Percentiles rank a stretch among this genome's conserved stretches.
Evolutionary conservation across 2,329 filamentous ascomycete species (phyloP).

Genomic region (Bertia moriformis): DNA sequence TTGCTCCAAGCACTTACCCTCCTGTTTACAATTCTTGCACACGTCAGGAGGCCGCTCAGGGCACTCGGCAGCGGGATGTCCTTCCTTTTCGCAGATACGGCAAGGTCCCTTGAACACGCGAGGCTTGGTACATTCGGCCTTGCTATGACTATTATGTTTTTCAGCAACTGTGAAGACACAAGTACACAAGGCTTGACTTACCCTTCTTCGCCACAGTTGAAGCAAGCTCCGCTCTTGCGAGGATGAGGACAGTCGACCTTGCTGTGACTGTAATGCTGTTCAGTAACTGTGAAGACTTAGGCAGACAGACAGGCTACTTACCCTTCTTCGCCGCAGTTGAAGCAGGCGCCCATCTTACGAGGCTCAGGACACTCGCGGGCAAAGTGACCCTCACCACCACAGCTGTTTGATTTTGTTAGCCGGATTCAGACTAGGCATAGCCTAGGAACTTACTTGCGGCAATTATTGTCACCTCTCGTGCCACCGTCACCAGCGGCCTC

Average conservation of each 20-base stretch:
- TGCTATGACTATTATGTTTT: conserved; percentile 17
- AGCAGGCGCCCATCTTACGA: conserved; percentile 19
- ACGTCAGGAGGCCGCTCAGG: conserved; percentile 22
- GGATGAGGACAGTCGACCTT: conserved; percentile 27
- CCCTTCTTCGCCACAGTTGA: conserved; percentile 28
- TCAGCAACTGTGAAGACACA: conserved; percentile 3
- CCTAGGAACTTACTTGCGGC: conserved; percentile 7
- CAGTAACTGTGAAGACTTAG: too few species aligned
- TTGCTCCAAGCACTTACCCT: conserved; percentile 26
- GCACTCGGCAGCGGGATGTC: conserved; percentile 26
- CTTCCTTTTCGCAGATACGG: conserved; percentile 25
- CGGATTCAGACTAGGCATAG: conserved; percentile 4
- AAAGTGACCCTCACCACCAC: conserved; percentile 10
- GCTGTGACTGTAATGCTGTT: too few species aligned
- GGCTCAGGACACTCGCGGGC: conserved; percentile 23
- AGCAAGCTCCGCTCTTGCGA: conserved; percentile 19
- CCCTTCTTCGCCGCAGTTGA: conserved; percentile 28
- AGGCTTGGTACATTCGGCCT: conserved; percentile 26
- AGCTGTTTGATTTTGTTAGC: conserved; percentile 4
- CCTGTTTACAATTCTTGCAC: conserved; percentile 28
- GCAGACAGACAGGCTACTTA: too few species aligned
- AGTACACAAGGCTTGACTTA: too few species aligned
- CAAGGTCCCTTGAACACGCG: conserved; percentile 28
- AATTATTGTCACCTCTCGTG: conserved; percentile 5
- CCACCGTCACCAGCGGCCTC: conserved; percentile 2